Evolutionary conservation across 129 eudicot species (phyloP).

Genomic region (Glebionis coronaria): DNA sequence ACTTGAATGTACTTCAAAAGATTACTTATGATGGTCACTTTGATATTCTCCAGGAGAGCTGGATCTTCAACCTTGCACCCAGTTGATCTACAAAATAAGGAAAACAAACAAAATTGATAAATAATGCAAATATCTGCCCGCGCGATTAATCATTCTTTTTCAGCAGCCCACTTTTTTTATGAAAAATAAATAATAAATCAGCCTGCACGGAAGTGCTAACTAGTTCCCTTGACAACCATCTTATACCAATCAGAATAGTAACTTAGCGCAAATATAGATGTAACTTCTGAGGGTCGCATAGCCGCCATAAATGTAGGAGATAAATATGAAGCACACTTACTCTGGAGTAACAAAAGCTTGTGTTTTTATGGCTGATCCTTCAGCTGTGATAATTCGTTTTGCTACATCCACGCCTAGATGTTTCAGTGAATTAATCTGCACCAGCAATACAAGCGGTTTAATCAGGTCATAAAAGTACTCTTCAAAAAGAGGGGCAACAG

Average conservation of each 20-base stretch:
- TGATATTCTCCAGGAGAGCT: slow-evolving; percentile 89
- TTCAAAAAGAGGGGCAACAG: no score
- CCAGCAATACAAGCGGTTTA: slow-evolving; percentile 18
- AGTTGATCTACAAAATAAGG: slow-evolving; percentile 42
- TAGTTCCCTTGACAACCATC: no score
- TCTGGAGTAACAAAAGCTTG: slow-evolving; percentile 50
- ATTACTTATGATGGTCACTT: slow-evolving; percentile 85
- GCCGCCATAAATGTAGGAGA: neutral
- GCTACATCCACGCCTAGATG: slow-evolving; percentile 84
- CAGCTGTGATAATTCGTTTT: slow-evolving; percentile 87
- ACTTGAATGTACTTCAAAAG: slow-evolving; percentile 92
- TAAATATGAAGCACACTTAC: slow-evolving; percentile 44
- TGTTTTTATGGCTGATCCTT: slow-evolving; percentile 69
- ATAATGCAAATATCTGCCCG: no score
- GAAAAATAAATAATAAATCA: no score
- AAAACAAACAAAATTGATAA: neutral
- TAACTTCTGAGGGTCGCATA: neutral
- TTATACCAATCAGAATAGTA: no score
- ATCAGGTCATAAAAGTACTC: neutral
- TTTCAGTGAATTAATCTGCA: slow-evolving; percentile 92
- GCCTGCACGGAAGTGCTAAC: no score
- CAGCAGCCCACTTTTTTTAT: no score
- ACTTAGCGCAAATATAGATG: neutral
- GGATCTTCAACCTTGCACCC: slow-evolving; percentile 99
- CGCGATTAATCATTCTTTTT: no score